Evolutionary conservation across 2,329 filamentous ascomycete genomes (phyloP), one percentile per base, ranked within the genome.

Genomic region (Penicillium expansum): DNA sequence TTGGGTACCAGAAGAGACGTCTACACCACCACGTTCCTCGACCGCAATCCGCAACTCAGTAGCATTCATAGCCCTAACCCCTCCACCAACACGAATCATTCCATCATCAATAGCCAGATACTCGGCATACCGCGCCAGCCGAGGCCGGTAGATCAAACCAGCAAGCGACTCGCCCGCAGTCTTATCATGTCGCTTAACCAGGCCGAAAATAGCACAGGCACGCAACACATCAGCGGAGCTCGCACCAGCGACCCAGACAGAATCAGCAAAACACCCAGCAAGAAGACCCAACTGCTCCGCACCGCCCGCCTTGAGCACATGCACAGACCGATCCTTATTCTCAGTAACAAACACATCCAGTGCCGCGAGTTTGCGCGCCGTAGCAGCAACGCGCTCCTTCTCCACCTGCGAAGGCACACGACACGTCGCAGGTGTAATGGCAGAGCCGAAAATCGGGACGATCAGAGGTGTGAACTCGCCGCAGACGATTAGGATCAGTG

Each of bases 381-480:
- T 83, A 1, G 79, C 74, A 62, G 81, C 79, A 16, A 68, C 68
- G 50, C 83, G 76, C 38, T 85, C 81, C 35, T 74, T 73, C n/a
- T 80, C 77, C 7, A 90, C 77, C 76, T 97, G 93, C 38, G 77
- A 78, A 0, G 93, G 93, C 57, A 97, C 89, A 11, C 91, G 84
- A 73, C 93, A 97, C 0, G 91, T 88, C 65, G 85, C 85, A 0
- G 93, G 93, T 27, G 96, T 89, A 22, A 91, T 78, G 37, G 78
- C 78, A 20, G 86, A 86, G 0, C 83, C 83, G 27, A 96, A 77
- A 32, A 86, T 83, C 7, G 92, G 77, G 1, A 96, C 88, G 6
- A 95, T 75, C 6, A 97, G 69, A 0, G 92, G 91, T 1, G 92
- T 90, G 76, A 96, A 88, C 75, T 97, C 93, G 27, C 92, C 93